Evolutionary conservation across 768 basidiomycete genomes (phyloP), one percentile per base, ranked within the genome.

Genomic region (Boletus pseudopeckii): DNA sequence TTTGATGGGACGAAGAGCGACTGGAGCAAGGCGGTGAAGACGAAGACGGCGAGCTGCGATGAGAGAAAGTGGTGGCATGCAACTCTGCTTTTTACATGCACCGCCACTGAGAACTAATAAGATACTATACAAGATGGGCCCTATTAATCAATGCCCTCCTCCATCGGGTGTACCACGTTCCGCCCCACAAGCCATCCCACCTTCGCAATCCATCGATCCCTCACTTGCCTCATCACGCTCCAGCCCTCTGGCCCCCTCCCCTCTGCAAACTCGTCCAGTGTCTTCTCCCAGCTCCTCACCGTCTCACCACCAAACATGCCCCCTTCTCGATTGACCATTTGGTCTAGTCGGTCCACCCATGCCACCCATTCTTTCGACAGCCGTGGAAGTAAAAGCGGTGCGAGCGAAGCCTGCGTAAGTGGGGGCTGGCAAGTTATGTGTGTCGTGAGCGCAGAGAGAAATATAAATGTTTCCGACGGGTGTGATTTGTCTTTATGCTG

Each of bases 291-390:
- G 6, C 71, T 73, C 58, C 76, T 71, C 39, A 85, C 88, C 9
- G 78, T 80, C 55, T 91, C 89, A 34, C 75, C 77, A 3, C 88
- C 83, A 66, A 91, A 91, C 90, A 93, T 90, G 6, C 88, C 83
- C 6, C 82, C 88, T 56, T 86, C 76, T 14, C 71, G 74, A 63
- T 92, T 93, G 5, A 90, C 86, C 15, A 81, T 71, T 9, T 80
- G 73, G 59, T 91, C 88, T 30, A 93, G 77, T 44, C 77, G 77
- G 37, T 81, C 76, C 18, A 90, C 75, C 90, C 90, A 93, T 14
- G 82, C 83, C 47, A 74, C 79, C 90, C 91, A 92, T 66, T 93
- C 90, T 48, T 84, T 77, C 8, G 75, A 61, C 26, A 93, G 70
- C 10, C 88, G 84, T 2, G 84, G 80, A 44, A 86, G 74, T 10